phyloP scores from a whole-genome alignment of 2,329 filamentous ascomycete species.

The Aspergillus alliaceus region DNA sequence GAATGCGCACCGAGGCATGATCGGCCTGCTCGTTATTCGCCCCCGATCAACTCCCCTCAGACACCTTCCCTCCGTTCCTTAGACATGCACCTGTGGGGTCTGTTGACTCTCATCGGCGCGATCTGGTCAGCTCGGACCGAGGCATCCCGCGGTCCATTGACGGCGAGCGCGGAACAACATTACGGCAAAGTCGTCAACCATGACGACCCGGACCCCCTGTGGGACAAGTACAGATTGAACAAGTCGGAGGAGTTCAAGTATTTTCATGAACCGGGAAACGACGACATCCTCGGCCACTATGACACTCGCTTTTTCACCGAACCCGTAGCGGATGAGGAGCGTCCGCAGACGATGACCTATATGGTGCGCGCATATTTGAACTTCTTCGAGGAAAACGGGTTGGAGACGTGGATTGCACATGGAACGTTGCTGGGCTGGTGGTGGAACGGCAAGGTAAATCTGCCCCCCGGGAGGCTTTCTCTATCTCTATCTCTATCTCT shows the following conservation, averaged over 20 bases:
- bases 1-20: constrained; percentile 19
- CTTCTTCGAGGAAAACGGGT: constrained; percentile 61
- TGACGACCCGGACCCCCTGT: constrained; percentile 15
- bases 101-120: constrained; percentile 18
- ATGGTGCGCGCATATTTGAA: constrained; percentile 74
- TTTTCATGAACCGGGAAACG: constrained; percentile 64
- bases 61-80: background rate
- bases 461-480: background rate
- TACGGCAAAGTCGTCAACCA: constrained; percentile 14
- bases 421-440: constrained; percentile 84
- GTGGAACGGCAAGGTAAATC: constrained; percentile 69
- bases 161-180: constrained; percentile 3
- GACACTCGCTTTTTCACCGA: constrained; percentile 68
- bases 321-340: constrained; percentile 64
- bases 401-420: constrained; percentile 86
- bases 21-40: background rate
- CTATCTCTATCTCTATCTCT: no score
- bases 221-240: constrained; percentile 29
- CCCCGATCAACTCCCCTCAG: background rate
- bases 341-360: constrained; percentile 64
- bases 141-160: constrained; percentile 16
- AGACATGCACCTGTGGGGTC: constrained; percentile 22
- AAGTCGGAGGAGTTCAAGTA: constrained; percentile 54
- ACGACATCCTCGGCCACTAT: constrained; percentile 68
- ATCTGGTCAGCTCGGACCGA: constrained; percentile 18